Evolutionary conservation across 2,329 filamentous ascomycete genomes (phyloP).

Genomic region (Clathrospora elynae): DNA sequence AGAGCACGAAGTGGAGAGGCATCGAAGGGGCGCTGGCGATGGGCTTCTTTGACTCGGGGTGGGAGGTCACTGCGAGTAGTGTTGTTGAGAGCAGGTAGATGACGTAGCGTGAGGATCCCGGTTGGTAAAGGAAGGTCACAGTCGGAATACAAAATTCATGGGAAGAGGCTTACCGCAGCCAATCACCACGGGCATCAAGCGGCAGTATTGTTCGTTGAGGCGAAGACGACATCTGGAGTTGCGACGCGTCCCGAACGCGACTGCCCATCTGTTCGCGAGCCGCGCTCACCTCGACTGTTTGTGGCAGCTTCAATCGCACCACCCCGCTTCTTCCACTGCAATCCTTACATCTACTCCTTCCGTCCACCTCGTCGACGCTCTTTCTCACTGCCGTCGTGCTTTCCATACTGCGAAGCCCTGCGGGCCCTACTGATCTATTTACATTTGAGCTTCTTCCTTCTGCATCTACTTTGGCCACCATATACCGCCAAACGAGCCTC

Average conservation of each 20-base stretch:
- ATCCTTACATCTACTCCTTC: conserved; percentile 12
- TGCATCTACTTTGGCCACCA: conserved; percentile 47
- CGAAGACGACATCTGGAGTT: conserved; percentile 14
- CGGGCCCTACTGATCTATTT: conserved; percentile 30
- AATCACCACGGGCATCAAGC: no score
- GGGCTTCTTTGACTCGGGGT: conserved; percentile 61
- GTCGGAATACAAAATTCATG: not conserved
- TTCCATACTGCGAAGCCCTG: conserved; percentile 18
- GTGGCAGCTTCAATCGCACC: conserved; percentile 9
- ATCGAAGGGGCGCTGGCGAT: conserved; percentile 58
- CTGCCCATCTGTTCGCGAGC: conserved; percentile 17
- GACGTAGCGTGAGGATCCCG: not conserved
- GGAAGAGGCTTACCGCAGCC: no score
- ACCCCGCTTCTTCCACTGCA: conserved; percentile 22
- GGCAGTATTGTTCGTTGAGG: conserved; percentile 11
- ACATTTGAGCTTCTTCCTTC: conserved; percentile 34
- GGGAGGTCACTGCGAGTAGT: conserved; percentile 57
- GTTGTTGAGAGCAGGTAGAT: conserved; percentile 35
- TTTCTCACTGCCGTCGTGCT: conserved; percentile 24
- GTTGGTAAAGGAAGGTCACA: not conserved
- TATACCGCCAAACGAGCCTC: conserved; percentile 40
- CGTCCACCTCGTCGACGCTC: conserved; percentile 9
- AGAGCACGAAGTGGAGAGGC: conserved; percentile 57
- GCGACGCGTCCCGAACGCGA: conserved; percentile 13
- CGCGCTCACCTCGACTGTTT: conserved; percentile 15